Evolutionary conservation across 805 yeast genomes (phyloP).

Genomic region (Wickerhamiella australiensis): DNA sequence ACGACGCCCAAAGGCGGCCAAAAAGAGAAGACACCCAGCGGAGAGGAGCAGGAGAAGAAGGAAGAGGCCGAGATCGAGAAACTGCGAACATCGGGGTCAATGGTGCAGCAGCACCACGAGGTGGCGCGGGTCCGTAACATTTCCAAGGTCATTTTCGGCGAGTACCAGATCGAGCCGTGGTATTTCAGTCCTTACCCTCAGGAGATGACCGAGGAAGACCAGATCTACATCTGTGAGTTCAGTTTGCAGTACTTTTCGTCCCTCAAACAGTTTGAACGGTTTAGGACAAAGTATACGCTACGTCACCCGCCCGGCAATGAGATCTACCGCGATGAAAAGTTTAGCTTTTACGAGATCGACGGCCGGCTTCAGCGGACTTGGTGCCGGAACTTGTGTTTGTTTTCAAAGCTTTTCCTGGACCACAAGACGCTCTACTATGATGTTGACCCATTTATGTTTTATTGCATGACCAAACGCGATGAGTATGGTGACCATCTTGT

Average conservation of each 20-base stretch:
- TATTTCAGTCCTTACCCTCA: constrained; percentile 95
- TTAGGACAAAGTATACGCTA: constrained; percentile 73
- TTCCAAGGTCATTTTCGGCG: constrained; percentile 68
- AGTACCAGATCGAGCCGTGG: constrained; percentile 94
- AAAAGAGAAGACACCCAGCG: constrained; percentile 24
- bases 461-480: constrained; percentile 86
- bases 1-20: constrained; percentile 34
- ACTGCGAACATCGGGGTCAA: constrained; percentile 88
- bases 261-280: constrained; percentile 81
- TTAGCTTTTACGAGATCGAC: constrained; percentile 93
- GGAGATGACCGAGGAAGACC: constrained; percentile 86
- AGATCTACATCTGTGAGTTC: constrained; percentile 81
- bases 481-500: constrained; percentile 90
- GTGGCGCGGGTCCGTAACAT: constrained; percentile 85
- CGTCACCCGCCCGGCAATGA: constrained; percentile 98
- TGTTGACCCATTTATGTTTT: constrained; percentile 93
- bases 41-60: constrained; percentile 43
- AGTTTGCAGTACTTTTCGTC: constrained; percentile 83
- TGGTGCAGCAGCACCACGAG: constrained; percentile 82
- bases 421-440: constrained; percentile 95
- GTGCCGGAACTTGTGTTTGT: constrained; percentile 88
- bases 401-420: constrained; percentile 84
- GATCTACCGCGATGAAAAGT: constrained; percentile 82
- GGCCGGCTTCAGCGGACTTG: constrained; percentile 93
- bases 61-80: constrained; percentile 82